A percentile compares a stretch with the other conserved stretches of the same genome.
phyloP scores from a whole-genome alignment of 345 rosid species.

The Arabidopsis arenosa region DNA sequence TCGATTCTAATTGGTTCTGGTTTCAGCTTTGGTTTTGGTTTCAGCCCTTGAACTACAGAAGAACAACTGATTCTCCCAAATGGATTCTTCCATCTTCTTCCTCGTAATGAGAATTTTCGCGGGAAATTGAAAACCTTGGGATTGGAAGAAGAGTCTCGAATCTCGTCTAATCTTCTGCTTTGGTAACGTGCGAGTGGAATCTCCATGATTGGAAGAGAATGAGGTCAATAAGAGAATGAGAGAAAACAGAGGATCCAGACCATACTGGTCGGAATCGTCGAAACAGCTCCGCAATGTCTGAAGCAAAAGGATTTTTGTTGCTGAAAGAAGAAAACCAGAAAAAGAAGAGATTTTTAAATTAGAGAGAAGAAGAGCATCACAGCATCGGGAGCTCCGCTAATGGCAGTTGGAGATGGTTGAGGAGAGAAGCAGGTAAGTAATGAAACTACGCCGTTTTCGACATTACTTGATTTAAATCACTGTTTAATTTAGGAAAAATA shows the following conservation, averaged over 20 bases:
- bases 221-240: conserved; percentile 22
- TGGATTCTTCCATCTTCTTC: conserved; percentile 53
- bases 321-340: not conserved
- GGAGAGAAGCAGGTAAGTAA: not conserved
- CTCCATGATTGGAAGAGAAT: conserved; percentile 52
- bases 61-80: conserved; percentile 54
- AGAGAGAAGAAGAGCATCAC: conserved; percentile 17
- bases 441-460: not conserved
- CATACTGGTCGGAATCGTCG: conserved; percentile 24
- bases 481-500: no score
- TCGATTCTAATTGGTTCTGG: conserved; percentile 50
- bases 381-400: conserved; percentile 44
- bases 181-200: conserved; percentile 56
- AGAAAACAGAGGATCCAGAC: conserved; percentile 19
- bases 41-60: conserved; percentile 56
- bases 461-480: no score
- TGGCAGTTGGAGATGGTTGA: conserved; percentile 39
- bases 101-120: conserved; percentile 40
- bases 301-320: not conserved
- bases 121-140: conserved; percentile 42
- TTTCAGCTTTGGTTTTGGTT: conserved; percentile 62
- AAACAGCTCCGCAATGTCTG: not conserved
- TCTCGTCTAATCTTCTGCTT: conserved; percentile 51
- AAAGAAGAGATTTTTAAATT: not conserved
- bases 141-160: conserved; percentile 31